A percentile compares a stretch with the other conserved stretches of the same genome.
Evolutionary conservation across 176 grass and related monocot genomes (phyloP).

Genomic region (Ensete glaucum): DNA sequence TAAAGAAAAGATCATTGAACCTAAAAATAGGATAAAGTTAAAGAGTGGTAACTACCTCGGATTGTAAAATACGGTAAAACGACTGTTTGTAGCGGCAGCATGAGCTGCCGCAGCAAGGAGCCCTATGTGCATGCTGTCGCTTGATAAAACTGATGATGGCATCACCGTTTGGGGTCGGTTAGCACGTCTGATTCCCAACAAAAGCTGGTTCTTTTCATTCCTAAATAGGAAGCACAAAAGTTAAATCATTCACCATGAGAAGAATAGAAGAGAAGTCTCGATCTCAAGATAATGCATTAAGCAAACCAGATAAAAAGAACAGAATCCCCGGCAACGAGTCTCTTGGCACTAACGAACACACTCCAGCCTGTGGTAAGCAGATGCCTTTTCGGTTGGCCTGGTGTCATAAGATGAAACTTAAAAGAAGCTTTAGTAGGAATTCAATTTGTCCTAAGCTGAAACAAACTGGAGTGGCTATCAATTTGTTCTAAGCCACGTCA

Average conservation of each 20-base stretch:
- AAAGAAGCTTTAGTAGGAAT: neutral
- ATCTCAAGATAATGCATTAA: neutral
- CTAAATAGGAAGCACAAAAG: neutral
- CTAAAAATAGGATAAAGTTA: neutral
- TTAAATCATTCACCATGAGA: neutral
- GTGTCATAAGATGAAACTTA: neutral
- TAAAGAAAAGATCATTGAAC: neutral
- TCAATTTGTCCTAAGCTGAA: neutral
- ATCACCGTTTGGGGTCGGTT: constrained; percentile 19
- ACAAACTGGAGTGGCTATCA: no score
- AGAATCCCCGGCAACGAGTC: constrained; percentile 25
- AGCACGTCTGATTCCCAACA: constrained; percentile 20
- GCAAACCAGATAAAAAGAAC: constrained; percentile 21
- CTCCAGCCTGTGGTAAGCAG: constrained; percentile 24
- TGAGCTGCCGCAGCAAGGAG: constrained; percentile 22
- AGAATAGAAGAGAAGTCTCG: neutral
- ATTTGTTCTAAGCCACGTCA: no score
- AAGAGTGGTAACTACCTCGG: constrained; percentile 1
- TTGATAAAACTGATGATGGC: constrained; percentile 21
- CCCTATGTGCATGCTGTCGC: constrained; percentile 24
- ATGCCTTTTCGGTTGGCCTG: constrained; percentile 20
- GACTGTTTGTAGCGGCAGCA: constrained; percentile 17
- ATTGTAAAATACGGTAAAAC: constrained; percentile 21
- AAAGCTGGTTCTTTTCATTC: constrained; percentile 23
- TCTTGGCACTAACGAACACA: constrained; percentile 19